Percentiles rank a stretch among this genome's conserved stretches.
These are phyloP conservation scores for Lathyrus sativus DNA, from an alignment of 306 rosid genomes.

Conservation along the genomic window DNA sequence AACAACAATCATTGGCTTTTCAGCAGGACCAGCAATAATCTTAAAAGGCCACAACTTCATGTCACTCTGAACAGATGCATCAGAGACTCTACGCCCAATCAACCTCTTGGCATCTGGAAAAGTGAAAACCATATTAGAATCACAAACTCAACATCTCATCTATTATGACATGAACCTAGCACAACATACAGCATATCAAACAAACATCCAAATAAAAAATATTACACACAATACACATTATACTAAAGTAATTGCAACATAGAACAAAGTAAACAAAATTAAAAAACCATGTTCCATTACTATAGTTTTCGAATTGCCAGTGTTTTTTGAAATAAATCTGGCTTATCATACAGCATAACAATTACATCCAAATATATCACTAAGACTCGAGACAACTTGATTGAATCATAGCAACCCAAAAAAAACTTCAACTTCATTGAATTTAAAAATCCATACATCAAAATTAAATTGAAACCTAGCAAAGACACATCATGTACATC, in stretches of 20 bases:
- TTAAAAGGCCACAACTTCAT: slow-evolving; percentile 72
- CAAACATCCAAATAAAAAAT: too few relatives aligned
- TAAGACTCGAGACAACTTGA: neutral
- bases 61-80: slow-evolving; percentile 63
- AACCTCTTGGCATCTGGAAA: slow-evolving; percentile 63
- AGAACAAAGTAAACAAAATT: too few relatives aligned
- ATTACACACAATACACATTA: too few relatives aligned
- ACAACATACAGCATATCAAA: too few relatives aligned
- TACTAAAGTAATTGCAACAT: too few relatives aligned
- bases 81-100: slow-evolving; percentile 65
- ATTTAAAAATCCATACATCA: neutral
- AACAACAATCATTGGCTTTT: slow-evolving; percentile 64
- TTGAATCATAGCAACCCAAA: neutral
- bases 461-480: too few relatives aligned
- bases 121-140: neutral
- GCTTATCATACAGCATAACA: neutral
- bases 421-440: neutral
- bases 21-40: slow-evolving; percentile 58
- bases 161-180: neutral
- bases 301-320: too few relatives aligned
- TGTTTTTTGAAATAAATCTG: neutral
- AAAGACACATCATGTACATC: too few relatives aligned
- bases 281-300: too few relatives aligned
- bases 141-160: neutral
- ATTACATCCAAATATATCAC: neutral